Conservation (phyloP, 148 eudicot genomes). For the Arctostaphylos glauca region DNA sequence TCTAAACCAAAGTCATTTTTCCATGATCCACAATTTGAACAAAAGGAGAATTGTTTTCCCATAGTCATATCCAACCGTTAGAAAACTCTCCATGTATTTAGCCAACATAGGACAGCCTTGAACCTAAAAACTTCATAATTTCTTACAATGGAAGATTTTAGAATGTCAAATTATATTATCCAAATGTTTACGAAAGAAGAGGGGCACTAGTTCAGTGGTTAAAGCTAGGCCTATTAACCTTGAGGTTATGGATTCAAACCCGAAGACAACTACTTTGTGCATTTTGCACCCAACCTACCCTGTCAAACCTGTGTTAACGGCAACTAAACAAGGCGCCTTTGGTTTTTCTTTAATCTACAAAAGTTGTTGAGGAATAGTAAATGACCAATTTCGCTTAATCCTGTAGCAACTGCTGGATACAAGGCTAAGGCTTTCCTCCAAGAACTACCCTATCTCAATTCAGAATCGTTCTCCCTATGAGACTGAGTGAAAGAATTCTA, state of each 20-base stretch:
- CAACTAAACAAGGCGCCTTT: too few relatives aligned
- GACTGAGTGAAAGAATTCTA: neutral
- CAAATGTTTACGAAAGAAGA: neutral
- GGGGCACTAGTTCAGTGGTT: too few relatives aligned
- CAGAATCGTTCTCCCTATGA: neutral
- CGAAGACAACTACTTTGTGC: too few relatives aligned
- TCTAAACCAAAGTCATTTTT: neutral
- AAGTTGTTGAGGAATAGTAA: neutral
- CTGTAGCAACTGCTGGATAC: neutral
- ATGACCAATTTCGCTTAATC: neutral
- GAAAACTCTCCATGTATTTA: neutral
- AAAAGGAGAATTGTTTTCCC: neutral
- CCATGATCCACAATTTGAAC: neutral
- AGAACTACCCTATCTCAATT: neutral
- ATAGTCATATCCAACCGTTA: neutral
- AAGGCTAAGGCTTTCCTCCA: neutral
- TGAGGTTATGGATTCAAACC: too few relatives aligned
- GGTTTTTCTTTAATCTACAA: too few relatives aligned
- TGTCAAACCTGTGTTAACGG: too few relatives aligned
- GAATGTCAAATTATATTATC: neutral
- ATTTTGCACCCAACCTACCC: too few relatives aligned
- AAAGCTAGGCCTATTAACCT: too few relatives aligned
- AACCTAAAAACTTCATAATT: neutral
- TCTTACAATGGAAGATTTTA: neutral
- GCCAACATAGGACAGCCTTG: neutral